Conservation (phyloP, 1,284 basidiomycete genomes). For the Cryptococcus sp. region DNA sequence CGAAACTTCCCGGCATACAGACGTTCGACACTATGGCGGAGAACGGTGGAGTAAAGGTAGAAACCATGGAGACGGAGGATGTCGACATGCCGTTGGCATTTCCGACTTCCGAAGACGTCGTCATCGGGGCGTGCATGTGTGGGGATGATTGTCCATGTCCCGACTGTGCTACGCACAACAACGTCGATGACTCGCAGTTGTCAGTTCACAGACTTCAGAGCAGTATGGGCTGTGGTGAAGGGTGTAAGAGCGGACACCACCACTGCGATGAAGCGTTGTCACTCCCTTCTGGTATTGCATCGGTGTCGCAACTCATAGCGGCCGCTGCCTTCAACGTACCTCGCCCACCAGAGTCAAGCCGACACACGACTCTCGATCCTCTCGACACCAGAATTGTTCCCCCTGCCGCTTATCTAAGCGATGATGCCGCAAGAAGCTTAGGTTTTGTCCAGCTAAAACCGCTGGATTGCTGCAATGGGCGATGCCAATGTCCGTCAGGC, state of each 20-base stretch:
- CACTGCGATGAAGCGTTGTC: slow-evolving; percentile 47
- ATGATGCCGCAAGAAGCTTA: slow-evolving; percentile 40
- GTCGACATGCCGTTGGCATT: slow-evolving; percentile 39
- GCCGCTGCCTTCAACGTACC: slow-evolving; percentile 49
- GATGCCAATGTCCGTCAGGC: slow-evolving; percentile 51
- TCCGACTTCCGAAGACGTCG: slow-evolving; percentile 46
- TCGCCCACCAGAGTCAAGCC: slow-evolving; percentile 16
- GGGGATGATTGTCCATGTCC: slow-evolving; percentile 52
- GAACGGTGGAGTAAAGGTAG: slow-evolving; percentile 36
- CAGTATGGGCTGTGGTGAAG: slow-evolving; percentile 30
- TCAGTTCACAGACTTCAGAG: slow-evolving; percentile 21
- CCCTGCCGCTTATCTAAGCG: slow-evolving; percentile 32
- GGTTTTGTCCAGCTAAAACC: slow-evolving; percentile 49
- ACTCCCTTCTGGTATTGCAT: slow-evolving; percentile 48
- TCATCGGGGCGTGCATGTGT: slow-evolving; percentile 51
- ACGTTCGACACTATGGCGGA: slow-evolving; percentile 41
- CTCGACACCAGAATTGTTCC: slow-evolving; percentile 46
- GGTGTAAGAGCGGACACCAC: slow-evolving; percentile 39
- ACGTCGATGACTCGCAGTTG: slow-evolving; percentile 7
- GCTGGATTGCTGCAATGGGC: slow-evolving; percentile 53
- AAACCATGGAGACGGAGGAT: slow-evolving; percentile 37
- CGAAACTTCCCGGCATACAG: slow-evolving; percentile 39
- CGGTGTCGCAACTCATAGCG: slow-evolving; percentile 50
- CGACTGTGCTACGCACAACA: slow-evolving; percentile 49
- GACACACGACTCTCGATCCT: slow-evolving; percentile 33